Evolutionary conservation across 768 basidiomycete species (phyloP), one percentile per base, ranked within the genome.

Genomic region (Kwoniella dendrophila): DNA sequence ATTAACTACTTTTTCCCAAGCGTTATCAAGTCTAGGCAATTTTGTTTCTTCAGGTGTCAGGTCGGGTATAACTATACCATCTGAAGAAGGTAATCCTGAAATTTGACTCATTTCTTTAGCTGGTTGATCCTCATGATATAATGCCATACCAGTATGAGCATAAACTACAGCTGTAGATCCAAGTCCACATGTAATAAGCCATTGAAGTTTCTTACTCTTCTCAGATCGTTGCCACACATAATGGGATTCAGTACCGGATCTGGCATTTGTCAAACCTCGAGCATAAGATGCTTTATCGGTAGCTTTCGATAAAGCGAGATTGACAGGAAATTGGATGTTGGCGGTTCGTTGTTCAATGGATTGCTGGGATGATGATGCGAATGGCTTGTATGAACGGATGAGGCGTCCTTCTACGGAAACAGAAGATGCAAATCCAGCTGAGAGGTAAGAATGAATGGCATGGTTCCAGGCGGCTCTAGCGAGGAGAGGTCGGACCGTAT

Each of bases 1-100:
- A 32, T 82, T 81, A 22, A 90, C 78, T 47, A 87, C 83, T 22
- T 84, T 64, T n/a, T 74, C 70, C 50, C 68, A 66, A 18, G 62
- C 62, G 51, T 70, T 56, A 40, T 71, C 70, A 11, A 67, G 64
- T 16, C 64, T 57, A 11, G 64, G 56, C 12, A 73, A n/a, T 33
- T 26, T 50, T 1, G 33, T 30, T 41, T 68, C 68, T 29, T 66
- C 66, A 16, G 43, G n/a, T 16, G 56, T 30, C 20, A 55, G 12
- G 18, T 67, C 67, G 2, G 59, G 59, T 51, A 34, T n/a, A 0
- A 62, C 40, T 0, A 66, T 45, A 26, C 61, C 66, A 47, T 70
- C 69, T 18, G 66, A 68, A 7, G 72, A 68, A 41, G 66, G 66
- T 8, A 68, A n/a, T 4, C 67, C 70, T 4, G 65, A 47, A 16